Base-by-base conservation (phyloP, 495 filamentous ascomycete genomes). In the Xylaria grammica region DNA sequence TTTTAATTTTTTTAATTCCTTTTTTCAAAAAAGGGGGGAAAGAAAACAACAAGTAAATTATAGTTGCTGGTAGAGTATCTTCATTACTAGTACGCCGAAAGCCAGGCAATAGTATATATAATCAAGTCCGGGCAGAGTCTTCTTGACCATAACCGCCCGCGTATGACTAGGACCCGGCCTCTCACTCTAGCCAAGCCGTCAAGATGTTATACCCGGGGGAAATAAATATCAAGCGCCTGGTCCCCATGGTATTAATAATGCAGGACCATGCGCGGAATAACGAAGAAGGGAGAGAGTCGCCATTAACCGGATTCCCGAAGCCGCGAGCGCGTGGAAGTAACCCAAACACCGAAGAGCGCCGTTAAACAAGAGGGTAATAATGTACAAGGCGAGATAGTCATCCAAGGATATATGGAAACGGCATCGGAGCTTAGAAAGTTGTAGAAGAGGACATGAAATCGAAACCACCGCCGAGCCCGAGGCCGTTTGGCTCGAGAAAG, bases 371-470 rank as follows among this genome's bases (percentile, higher is more conserved):
- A 40, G 11, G 7, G 17, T 38, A 27, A 17, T 40, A 27, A 32
- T 53, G 11, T 53, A 53, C 51, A 53, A 24, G 30, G 7, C 34
- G 7, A 36, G 51, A 22, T 11, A 7, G 8, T 36, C 51, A 19
- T 53, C 15, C 4, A 36, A 29, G 9, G 10, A 3, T 17, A 36
- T 15, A 53, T 20, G 8, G 30, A 34, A 8, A 36, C 9, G 9
- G 17, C 9, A 8, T 34, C 7, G 22, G 22, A 22, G 1, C 15
- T 17, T 42, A 59, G 42, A 59, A 59, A 48, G 44, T 27, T 42
- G 36, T 59, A 15, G 42, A 20, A 36, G 44, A 10, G n/a, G 56
- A 49, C 26, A 51, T 29, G 9, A 61, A 51, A 32, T 61, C 58
- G 58, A 61, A 19, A 45, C 19, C 27, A 15, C 40, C 5, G n/a